Evolutionary conservation across 139 green algal species (phyloP).

Genomic region (Yamagishiella unicocca): DNA sequence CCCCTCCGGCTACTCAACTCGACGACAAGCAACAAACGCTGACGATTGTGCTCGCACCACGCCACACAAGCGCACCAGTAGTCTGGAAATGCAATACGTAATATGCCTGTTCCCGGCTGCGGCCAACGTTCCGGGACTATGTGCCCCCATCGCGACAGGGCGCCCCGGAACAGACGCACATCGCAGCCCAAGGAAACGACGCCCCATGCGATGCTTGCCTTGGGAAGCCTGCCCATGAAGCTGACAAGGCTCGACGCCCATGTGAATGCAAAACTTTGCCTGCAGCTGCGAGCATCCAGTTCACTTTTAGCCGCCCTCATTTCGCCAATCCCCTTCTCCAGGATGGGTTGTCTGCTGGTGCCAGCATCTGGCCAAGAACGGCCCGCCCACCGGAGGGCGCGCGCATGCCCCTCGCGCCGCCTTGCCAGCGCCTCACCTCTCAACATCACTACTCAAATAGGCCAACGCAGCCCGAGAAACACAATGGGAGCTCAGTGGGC

Average conservation of each 20-base stretch:
- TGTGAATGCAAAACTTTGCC: slow-evolving; percentile 38
- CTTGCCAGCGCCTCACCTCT: no score
- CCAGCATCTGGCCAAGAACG: no score
- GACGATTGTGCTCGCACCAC: slow-evolving; percentile 21
- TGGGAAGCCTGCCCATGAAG: slow-evolving; percentile 32
- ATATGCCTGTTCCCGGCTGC: slow-evolving; percentile 21
- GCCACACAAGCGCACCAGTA: not conserved
- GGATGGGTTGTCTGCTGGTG: no score
- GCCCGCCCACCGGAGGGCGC: no score
- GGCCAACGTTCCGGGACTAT: slow-evolving; percentile 31
- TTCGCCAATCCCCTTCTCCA: not conserved
- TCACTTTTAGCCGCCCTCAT: slow-evolving; percentile 1
- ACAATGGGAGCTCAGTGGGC: not conserved
- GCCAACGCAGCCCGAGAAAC: not conserved
- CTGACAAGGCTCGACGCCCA: slow-evolving; percentile 18
- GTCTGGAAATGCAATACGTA: slow-evolving; percentile 35
- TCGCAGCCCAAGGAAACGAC: slow-evolving; percentile 9
- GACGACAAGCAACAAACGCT: slow-evolving; percentile 14
- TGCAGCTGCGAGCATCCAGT: slow-evolving; percentile 41
- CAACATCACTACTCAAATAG: not conserved
- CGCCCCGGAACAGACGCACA: slow-evolving; percentile 4
- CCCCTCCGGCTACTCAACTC: not conserved
- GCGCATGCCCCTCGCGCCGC: no score
- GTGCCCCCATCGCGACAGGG: slow-evolving; percentile 10
- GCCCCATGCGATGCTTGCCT: slow-evolving; percentile 32